Conservation (phyloP, 1,284 basidiomycete genomes). For the Ustilago xerochloae region DNA sequence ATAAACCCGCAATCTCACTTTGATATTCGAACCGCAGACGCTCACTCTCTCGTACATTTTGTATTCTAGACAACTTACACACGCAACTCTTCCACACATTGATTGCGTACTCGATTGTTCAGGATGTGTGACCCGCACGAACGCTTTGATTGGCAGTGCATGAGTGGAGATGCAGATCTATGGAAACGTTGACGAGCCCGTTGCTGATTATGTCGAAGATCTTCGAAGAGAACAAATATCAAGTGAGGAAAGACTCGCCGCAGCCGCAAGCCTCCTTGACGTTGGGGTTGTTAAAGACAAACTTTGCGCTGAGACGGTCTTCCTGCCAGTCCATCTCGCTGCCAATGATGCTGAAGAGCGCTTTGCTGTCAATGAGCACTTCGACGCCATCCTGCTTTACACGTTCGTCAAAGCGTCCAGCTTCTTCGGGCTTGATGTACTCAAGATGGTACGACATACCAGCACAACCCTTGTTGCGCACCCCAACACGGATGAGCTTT, state of each 20-base stretch:
- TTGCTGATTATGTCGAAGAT: no score
- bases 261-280: slow-evolving; percentile 90
- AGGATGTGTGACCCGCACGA: no score
- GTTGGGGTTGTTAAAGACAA: slow-evolving; percentile 82
- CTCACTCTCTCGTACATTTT: slow-evolving; percentile 4
- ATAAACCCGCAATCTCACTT: no score
- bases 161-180: neutral
- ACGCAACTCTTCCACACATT: slow-evolving; percentile 3
- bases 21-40: no score
- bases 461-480: slow-evolving; percentile 98
- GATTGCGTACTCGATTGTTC: no score
- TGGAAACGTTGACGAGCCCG: neutral
- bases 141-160: neutral
- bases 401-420: slow-evolving; percentile 95
- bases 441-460: slow-evolving; percentile 97
- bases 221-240: neutral
- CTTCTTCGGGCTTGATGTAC: slow-evolving; percentile 76
- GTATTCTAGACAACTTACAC: slow-evolving; percentile 10
- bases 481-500: slow-evolving; percentile 91
- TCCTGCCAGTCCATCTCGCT: slow-evolving; percentile 99
- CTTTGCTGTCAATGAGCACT: slow-evolving; percentile 96
- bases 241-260: slow-evolving; percentile 78
- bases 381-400: slow-evolving; percentile 79
- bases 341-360: slow-evolving; percentile 96
- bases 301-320: slow-evolving; percentile 75